Percentiles rank a stretch among this genome's conserved stretches.
Conservation (phyloP, 345 rosid species). For the Dipteronia sinensis region DNA sequence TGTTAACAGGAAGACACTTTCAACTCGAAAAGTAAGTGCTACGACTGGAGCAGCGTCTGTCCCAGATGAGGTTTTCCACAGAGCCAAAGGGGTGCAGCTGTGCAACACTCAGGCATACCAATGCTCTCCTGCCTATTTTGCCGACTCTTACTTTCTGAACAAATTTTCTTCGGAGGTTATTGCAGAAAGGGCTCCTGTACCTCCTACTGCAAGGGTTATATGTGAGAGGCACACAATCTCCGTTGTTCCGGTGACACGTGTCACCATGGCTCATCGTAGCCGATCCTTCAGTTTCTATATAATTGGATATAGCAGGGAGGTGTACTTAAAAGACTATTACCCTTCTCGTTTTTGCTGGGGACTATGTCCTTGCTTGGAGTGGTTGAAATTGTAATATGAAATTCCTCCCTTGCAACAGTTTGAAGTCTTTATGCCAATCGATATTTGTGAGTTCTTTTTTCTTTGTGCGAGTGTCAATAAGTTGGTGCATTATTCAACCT, state of each 20-base stretch:
- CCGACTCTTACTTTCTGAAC: constrained; percentile 89
- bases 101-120: constrained; percentile 95
- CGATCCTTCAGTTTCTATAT: constrained; percentile 83
- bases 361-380: constrained; percentile 88
- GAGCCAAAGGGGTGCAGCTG: constrained; percentile 88
- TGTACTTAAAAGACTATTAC: constrained; percentile 86
- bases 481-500: background rate
- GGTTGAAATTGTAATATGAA: constrained; percentile 60
- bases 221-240: constrained; percentile 89
- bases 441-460: background rate
- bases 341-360: constrained; percentile 96
- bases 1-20: constrained; percentile 68
- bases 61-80: constrained; percentile 87
- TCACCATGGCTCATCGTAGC: constrained; percentile 78
- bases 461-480: background rate
- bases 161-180: constrained; percentile 89
- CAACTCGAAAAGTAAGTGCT: constrained; percentile 81
- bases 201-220: constrained; percentile 75
- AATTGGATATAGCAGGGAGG: constrained; percentile 83
- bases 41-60: constrained; percentile 94
- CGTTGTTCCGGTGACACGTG: constrained; percentile 86
- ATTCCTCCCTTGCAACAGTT: background rate
- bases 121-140: constrained; percentile 89
- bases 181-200: constrained; percentile 66
- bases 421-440: background rate